Base-by-base conservation (phyloP, 2,329 filamentous ascomycete genomes). In the Plectosphaerella sp. region DNA sequence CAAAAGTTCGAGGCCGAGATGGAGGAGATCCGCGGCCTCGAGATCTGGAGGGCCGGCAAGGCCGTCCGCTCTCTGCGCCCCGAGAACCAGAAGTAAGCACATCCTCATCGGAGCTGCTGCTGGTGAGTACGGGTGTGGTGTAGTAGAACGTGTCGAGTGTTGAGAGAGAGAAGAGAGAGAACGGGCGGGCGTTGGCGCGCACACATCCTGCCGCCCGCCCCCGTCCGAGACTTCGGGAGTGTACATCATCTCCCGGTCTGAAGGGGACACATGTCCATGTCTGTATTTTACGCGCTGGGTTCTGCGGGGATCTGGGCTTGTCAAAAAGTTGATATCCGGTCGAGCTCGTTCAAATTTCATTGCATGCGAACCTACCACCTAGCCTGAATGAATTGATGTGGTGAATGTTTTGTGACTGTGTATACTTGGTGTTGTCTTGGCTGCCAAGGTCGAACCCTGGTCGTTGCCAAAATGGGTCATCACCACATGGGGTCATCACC, bases 1-100 rank as follows among this genome's bases (percentile, higher is more conserved):
- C 82, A 96, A 82, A 91, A 89, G 78, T 99, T 92, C 76, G 91
- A 97, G 85, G 84, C 90, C 70, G 94, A 99, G 88, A 89, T 99
- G 86, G 82, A 96, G 79, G 94, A 97, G 82, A 97, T 99, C 79
- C 89, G 93, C 68, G 84, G 91, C 70, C 80, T 99, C 68, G 94
- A 99, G 85, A 99, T 99, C 85, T 99, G 94, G 94, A 86, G 89
- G 69, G 94, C 94, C 61, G 94, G 94, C 74, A 97, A 97, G 87
- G 90, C 94, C 65, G 94, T 99, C 67, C 88, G 93, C 37, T 79
- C 84, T 68, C 88, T 94, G 70, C 88, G 89, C 69, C 89, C 89
- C 62, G 89, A 94, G 82, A 93, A 93, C 82, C 83, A 88, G 76
- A 87, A 89, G 75, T 89, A 86, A 78, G 57, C 47, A 50, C 49